A percentile compares a stretch with the other conserved stretches of the same genome.
Evolutionary conservation across 805 yeast genomes (phyloP).

Genomic region (Cyberlindnera euphorbiiphila): DNA sequence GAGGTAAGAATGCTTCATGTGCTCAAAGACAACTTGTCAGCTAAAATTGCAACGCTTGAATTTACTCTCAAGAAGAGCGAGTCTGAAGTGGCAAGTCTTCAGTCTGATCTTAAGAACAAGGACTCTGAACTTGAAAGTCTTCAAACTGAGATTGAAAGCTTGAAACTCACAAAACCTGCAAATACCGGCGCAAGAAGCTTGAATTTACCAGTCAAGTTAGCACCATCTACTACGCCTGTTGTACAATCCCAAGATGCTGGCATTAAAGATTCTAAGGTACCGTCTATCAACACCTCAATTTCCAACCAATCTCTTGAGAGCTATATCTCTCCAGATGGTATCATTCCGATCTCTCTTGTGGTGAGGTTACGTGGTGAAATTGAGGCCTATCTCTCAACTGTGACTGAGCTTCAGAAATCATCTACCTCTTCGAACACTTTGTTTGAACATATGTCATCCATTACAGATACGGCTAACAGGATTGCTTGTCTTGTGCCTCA

Average conservation of each 20-base stretch:
- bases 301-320: slow-evolving; percentile 29
- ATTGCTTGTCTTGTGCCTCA: slow-evolving; percentile 29
- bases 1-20: slow-evolving; percentile 21
- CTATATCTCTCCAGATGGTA: slow-evolving; percentile 37
- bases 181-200: not conserved
- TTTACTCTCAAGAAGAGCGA: slow-evolving; percentile 14
- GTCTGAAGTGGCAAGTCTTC: slow-evolving; percentile 7
- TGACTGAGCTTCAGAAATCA: not conserved
- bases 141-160: not conserved
- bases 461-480: slow-evolving; percentile 37
- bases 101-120: slow-evolving; percentile 3
- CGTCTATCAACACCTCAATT: too few species aligned
- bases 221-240: too few species aligned
- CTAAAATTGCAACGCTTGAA: slow-evolving; percentile 21
- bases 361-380: slow-evolving; percentile 39
- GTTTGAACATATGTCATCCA: slow-evolving; percentile 48
- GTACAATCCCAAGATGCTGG: too few species aligned
- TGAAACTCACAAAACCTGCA: not conserved
- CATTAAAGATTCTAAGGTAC: too few species aligned
- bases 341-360: slow-evolving; percentile 42
- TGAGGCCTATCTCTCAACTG: slow-evolving; percentile 2
- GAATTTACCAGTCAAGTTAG: not conserved
- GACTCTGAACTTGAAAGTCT: not conserved
- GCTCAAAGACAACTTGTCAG: slow-evolving; percentile 21
- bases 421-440: slow-evolving; percentile 29